These are phyloP conservation scores for Sugiyamaella mastotermitis DNA, from an alignment of 805 yeast species.

Conservation along the genomic window DNA sequence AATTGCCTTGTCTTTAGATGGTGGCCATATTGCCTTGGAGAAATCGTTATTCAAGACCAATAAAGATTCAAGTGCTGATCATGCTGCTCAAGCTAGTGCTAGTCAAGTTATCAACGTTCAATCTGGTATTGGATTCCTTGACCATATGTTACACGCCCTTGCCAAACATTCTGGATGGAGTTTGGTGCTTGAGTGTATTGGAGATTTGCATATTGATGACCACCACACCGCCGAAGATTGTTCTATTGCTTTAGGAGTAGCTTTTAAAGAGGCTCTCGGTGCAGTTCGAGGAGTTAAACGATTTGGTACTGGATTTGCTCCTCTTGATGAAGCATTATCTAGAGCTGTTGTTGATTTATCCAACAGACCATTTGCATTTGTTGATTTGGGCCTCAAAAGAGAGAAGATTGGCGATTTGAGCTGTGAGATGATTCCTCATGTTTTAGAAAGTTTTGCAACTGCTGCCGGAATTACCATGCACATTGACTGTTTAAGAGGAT, in stretches of 20 bases:
- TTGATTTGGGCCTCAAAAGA: constrained; percentile 83
- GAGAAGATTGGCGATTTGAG: constrained; percentile 90
- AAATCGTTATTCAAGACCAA: constrained; percentile 43
- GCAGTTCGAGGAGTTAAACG: constrained; percentile 85
- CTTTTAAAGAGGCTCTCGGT: constrained; percentile 87
- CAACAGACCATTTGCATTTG: constrained; percentile 85
- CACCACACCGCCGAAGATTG: constrained; percentile 97
- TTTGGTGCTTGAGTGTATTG: constrained; percentile 77
- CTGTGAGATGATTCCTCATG: constrained; percentile 98
- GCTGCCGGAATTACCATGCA: constrained; percentile 88
- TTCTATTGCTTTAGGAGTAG: constrained; percentile 84
- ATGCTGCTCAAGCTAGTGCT: constrained; percentile 64
- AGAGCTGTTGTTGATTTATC: constrained; percentile 95
- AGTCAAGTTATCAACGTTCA: constrained; percentile 73
- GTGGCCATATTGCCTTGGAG: constrained; percentile 66
- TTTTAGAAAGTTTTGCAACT: constrained; percentile 87
- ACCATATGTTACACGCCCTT: constrained; percentile 95
- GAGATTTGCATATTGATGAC: constrained; percentile 94
- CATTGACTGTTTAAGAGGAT: constrained; percentile 89
- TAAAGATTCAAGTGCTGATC: constrained; percentile 30
- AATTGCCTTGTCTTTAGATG: constrained; percentile 75
- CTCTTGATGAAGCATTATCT: constrained; percentile 91
- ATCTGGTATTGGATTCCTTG: constrained; percentile 92
- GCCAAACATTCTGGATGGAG: constrained; percentile 99
- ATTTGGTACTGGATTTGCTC: constrained; percentile 91